Evolutionary conservation across 169 alveolate species (phyloP), one percentile per base, ranked within the genome.

Genomic region (Cryptosporidium sp.): DNA sequence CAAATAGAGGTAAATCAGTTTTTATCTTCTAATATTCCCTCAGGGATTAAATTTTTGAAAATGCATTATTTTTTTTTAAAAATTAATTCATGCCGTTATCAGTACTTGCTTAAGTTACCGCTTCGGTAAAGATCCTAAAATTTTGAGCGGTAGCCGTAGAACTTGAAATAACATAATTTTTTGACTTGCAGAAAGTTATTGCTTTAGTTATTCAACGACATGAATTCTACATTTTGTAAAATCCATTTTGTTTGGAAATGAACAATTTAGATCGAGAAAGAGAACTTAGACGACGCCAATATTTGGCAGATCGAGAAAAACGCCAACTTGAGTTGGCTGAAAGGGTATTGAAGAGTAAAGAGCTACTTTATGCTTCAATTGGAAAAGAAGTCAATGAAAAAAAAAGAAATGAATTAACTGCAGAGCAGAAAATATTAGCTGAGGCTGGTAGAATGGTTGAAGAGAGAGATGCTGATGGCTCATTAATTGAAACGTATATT

Each of bases 311-410:
- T 71, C 95, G 99, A 74, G 99, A 96, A 75, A 93, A 93, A 89
- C 97, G 97, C 80, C 91, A 96, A 85, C 89, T 98, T 10, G 97
- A 95, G 75, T 96, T 97, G 73, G 99, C 99, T 48, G 96, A 97
- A 91, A 87, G 97, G 61, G 85, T 95, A 59, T 94, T 98, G 84
- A 96, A 94, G 69, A 98, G 96, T 84, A 95, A 94, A 93, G 96
- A 94, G 70, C 86, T 95, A 85, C 92, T 96, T 69, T 96, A 93
- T 93, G 91, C 85, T 84, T 92, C 93, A 26, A 74, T 86, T 37
- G 91, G 91, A 62, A 91, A 93, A n/a, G 92, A 93, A 55, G 92
- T 96, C 33, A 92, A 98, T 10, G 94, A 92, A 67, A 92, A 85
- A 65, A 98, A 96, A 91, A 91, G 70, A 68, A 80, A 91, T 48